Evolutionary conservation across 2,329 filamentous ascomycete species (phyloP).

Genomic region (Aspergillus clavatus): DNA sequence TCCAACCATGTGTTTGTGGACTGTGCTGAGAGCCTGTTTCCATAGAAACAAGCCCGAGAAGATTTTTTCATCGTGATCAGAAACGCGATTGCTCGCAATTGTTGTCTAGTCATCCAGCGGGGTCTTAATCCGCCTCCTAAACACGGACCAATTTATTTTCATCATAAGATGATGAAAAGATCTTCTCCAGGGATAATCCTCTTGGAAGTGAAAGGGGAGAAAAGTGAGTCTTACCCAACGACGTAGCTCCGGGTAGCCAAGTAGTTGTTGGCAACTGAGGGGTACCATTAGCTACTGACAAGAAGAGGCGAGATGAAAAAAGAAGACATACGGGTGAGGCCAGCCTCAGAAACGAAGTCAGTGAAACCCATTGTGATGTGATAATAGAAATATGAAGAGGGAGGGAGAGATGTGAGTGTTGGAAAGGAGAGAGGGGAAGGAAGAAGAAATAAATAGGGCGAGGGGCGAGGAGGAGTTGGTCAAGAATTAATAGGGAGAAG

Average conservation of each 20-base stretch:
- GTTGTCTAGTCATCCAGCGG: slow-evolving; percentile 71
- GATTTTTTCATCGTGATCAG: slow-evolving; percentile 50
- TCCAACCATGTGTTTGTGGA: slow-evolving; percentile 1
- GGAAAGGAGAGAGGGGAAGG: slow-evolving; percentile 16
- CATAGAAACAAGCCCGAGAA: slow-evolving; percentile 7
- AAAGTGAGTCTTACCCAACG: slow-evolving; percentile 60
- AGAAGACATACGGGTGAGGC: slow-evolving; percentile 52
- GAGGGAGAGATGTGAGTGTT: slow-evolving; percentile 15
- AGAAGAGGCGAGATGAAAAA: slow-evolving; percentile 17
- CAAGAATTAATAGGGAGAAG: slow-evolving; percentile 15
- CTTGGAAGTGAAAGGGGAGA: slow-evolving; percentile 17
- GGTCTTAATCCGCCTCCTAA: slow-evolving; percentile 92
- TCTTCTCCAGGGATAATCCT: slow-evolving; percentile 1
- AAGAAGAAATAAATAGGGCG: slow-evolving; percentile 22
- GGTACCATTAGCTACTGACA: slow-evolving; percentile 28
- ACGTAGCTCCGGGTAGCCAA: slow-evolving; percentile 68
- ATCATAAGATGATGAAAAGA: slow-evolving; percentile 54
- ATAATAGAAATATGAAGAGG: slow-evolving; percentile 11
- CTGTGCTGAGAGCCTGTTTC: slow-evolving; percentile 7
- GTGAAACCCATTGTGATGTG: slow-evolving; percentile 59
- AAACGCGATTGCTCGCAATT: slow-evolving; percentile 71
- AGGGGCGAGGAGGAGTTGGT: slow-evolving; percentile 27
- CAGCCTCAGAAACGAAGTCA: slow-evolving; percentile 59
- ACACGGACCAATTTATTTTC: slow-evolving; percentile 91
- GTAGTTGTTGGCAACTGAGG: slow-evolving; percentile 42